Percentiles rank a stretch among this genome's conserved stretches.
phyloP scores from a whole-genome alignment of 306 rosid species.

The Ziziphus jujuba region DNA sequence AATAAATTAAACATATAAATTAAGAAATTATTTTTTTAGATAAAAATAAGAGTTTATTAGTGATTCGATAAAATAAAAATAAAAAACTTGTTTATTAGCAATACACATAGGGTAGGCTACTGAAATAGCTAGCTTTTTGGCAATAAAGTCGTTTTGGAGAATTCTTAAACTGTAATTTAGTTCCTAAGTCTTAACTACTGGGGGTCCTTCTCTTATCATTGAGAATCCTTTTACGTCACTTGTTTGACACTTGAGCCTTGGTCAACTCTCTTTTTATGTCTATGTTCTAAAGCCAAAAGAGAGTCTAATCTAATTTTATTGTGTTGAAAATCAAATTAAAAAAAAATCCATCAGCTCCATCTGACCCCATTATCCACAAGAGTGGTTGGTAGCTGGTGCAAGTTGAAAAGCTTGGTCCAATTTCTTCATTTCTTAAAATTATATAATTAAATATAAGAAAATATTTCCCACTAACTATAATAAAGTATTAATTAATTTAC shows the following conservation, averaged over 20 bases:
- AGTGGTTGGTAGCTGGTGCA: conserved; percentile 30
- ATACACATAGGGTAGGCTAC: no score
- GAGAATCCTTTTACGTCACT: conserved; percentile 37
- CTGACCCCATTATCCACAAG: conserved; percentile 11
- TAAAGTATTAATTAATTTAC: no score
- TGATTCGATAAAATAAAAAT: no score
- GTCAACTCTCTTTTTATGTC: conserved; percentile 21
- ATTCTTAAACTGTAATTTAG: background rate
- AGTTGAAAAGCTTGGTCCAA: conserved; percentile 21
- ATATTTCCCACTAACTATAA: no score
- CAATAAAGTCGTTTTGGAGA: background rate
- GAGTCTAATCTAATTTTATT: background rate
- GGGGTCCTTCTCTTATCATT: conserved; percentile 32
- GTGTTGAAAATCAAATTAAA: conserved; percentile 2
- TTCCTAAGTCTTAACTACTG: conserved; percentile 30
- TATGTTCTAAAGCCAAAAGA: background rate
- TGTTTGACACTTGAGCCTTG: conserved; percentile 22
- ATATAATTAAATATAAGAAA: no score
- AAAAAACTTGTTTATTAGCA: no score
- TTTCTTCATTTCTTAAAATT: no score
- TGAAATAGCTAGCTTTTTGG: no score
- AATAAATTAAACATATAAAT: no score
- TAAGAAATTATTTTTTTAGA: no score
- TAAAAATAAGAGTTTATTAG: no score
- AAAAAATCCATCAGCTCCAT: background rate